Percentiles rank a stretch among this genome's conserved stretches.
Evolutionary conservation across 106 monocot genomes (phyloP).

Genomic region (Acorus calamus): DNA sequence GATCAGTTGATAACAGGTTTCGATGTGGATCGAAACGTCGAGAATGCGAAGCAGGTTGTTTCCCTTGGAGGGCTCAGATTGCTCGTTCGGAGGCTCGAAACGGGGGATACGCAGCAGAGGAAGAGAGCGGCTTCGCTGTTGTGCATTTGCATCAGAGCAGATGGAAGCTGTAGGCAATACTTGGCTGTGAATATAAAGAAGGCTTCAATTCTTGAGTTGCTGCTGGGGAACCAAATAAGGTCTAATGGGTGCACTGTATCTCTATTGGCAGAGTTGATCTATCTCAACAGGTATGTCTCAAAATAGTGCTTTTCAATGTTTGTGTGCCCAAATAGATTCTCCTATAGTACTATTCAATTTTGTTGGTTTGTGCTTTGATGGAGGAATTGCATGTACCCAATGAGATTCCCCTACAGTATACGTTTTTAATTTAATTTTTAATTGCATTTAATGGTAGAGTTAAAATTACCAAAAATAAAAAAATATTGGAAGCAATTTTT

Average conservation of each 20-base stretch:
- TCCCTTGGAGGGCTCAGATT: conserved; percentile 48
- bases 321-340: neutral
- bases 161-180: conserved; percentile 55
- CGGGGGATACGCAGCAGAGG: conserved; percentile 40
- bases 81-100: conserved; percentile 48
- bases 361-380: neutral
- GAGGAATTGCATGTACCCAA: too few species aligned
- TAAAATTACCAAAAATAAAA: too few species aligned
- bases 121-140: conserved; percentile 40
- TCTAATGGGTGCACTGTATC: conserved; percentile 47
- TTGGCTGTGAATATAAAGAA: conserved; percentile 59
- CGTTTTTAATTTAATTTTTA: too few species aligned
- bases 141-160: conserved; percentile 46
- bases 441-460: too few species aligned
- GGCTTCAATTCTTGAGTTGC: conserved; percentile 46
- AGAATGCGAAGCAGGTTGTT: conserved; percentile 72
- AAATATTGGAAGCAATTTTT: too few species aligned
- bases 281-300: conserved; percentile 44
- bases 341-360: neutral
- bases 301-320: too few species aligned
- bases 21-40: conserved; percentile 63
- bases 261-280: conserved; percentile 54
- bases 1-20: conserved; percentile 66
- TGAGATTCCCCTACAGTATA: too few species aligned
- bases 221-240: conserved; percentile 53